Evolutionary conservation across 1,284 basidiomycete species (phyloP).

Genomic region (Microbotryum lychnidis-dioicae): DNA sequence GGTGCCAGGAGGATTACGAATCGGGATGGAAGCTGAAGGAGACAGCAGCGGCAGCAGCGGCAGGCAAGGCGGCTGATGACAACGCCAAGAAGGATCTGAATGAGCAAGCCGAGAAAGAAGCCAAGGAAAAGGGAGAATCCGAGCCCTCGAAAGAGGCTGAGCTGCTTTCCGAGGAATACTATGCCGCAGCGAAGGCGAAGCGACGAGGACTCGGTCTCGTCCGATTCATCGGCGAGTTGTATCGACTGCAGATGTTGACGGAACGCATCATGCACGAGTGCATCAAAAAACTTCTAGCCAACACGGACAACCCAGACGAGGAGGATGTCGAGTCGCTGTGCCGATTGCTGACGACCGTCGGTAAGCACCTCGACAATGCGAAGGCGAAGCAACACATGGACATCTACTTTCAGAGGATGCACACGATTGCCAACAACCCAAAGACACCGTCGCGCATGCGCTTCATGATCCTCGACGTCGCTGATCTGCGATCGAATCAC

Average conservation of each 20-base stretch:
- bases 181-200: slow-evolving; percentile 92
- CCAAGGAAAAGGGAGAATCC: slow-evolving; percentile 30
- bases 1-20: slow-evolving; percentile 93
- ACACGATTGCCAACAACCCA: slow-evolving; percentile 62
- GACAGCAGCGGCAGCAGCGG: slow-evolving; percentile 48
- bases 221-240: slow-evolving; percentile 95
- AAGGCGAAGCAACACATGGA: slow-evolving; percentile 80
- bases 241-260: slow-evolving; percentile 91
- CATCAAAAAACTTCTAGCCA: slow-evolving; percentile 85
- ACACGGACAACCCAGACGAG: slow-evolving; percentile 89
- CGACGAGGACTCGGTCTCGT: slow-evolving; percentile 93
- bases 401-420: slow-evolving; percentile 86
- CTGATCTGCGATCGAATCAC: slow-evolving; percentile 74
- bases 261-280: slow-evolving; percentile 95
- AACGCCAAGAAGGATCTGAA: slow-evolving; percentile 48
- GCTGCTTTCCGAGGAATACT: slow-evolving; percentile 88
- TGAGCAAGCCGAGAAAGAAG: slow-evolving; percentile 42
- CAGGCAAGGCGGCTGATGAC: slow-evolving; percentile 50
- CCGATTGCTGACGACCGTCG: slow-evolving; percentile 84
- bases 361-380: slow-evolving; percentile 63
- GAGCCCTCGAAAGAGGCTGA: slow-evolving; percentile 39
- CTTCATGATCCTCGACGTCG: slow-evolving; percentile 89
- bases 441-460: slow-evolving; percentile 79
- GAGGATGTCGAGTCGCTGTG: slow-evolving; percentile 95
- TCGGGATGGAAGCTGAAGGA: slow-evolving; percentile 59